These are phyloP conservation scores for Chytriomyces sp. DNA, from an alignment of 192 early-diverging fungal species.

Conservation along the genomic window DNA sequence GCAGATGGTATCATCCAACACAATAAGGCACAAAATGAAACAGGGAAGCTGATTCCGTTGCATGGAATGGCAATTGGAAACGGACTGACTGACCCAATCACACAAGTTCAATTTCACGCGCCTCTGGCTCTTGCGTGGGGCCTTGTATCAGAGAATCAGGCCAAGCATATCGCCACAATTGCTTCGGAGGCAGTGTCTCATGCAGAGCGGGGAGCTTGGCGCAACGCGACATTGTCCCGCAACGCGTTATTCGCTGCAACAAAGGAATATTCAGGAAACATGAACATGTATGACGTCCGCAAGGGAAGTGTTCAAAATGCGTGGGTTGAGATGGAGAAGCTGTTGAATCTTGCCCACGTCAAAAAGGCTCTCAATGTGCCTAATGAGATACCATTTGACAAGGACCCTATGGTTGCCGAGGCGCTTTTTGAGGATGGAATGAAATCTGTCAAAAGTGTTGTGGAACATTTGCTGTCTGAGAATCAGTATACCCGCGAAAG, in stretches of 20 bases:
- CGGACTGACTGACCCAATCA: conserved; percentile 68
- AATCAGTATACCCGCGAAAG: not conserved
- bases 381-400: conserved; percentile 47
- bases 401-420: conserved; percentile 60
- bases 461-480: conserved; percentile 56
- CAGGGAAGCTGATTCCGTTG: conserved; percentile 47
- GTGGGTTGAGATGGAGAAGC: conserved; percentile 63
- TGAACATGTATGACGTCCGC: conserved; percentile 83
- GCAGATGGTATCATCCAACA: conserved; percentile 64
- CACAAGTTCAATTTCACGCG: conserved; percentile 63
- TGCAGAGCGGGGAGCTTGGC: conserved; percentile 56
- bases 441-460: conserved; percentile 61
- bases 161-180: conserved; percentile 39
- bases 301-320: conserved; percentile 66
- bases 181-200: conserved; percentile 49
- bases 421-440: conserved; percentile 67
- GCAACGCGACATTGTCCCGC: conserved; percentile 53
- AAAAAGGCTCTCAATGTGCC: conserved; percentile 68
- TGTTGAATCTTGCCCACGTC: conserved; percentile 60
- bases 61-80: conserved; percentile 67
- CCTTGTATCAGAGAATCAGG: conserved; percentile 54
- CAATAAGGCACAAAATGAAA: conserved; percentile 47
- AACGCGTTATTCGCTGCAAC: conserved; percentile 68
- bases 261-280: conserved; percentile 66
- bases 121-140: conserved; percentile 62